Evolutionary conservation across 208 protist species (phyloP), one percentile per base, ranked within the genome.

Genomic region (Vickermania ingenoplastis): DNA sequence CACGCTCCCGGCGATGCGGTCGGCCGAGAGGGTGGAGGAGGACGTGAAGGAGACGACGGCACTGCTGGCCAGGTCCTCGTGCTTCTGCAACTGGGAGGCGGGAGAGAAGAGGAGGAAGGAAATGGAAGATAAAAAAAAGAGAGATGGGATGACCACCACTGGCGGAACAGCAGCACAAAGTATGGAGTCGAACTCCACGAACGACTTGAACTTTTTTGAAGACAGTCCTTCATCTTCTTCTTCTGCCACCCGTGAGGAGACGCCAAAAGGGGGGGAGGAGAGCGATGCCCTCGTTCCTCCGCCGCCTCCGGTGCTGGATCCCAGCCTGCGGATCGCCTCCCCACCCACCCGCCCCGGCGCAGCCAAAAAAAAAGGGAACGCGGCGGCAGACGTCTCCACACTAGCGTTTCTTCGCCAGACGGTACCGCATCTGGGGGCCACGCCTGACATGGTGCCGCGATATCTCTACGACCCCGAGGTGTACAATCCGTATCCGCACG

Each of bases 401-500:
- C 36, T 45, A 45, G 36, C 17, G 36, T 45, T 45, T 45, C 36
- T n/a, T n/a, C 36, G 36, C 11, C 36, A 75, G 14, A 41, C 56
- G 22, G 83, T 90, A 53, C 83, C 87, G 4, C 81, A 57, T n/a
- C 24, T 63, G 5, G 17, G 48, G 11, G 3, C 4, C 28, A 22
- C 59, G 3, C 28, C 21, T 23, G 21, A 61, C 31, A 5, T 53
- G 11, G 61, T 61, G 3, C 63, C 57, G 3, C 63, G 62, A 23
- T 75, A 89, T 41, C 57, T 95, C 60, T 92, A 75, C 67, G 88
- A 95, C 55, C 65, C 80, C 5, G 51, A 72, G 14, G 79, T 95
- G 53, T 81, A 75, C 66, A 94, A 94, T 63, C 83, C 82, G 0
- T 94, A 91, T 65, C 88, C 88, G 4, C 82, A 86, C n/a, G 5